A percentile compares a stretch with the other conserved stretches of the same genome.
Evolutionary conservation across 805 yeast species (phyloP).

Genomic region (Pichia cabralensis): DNA sequence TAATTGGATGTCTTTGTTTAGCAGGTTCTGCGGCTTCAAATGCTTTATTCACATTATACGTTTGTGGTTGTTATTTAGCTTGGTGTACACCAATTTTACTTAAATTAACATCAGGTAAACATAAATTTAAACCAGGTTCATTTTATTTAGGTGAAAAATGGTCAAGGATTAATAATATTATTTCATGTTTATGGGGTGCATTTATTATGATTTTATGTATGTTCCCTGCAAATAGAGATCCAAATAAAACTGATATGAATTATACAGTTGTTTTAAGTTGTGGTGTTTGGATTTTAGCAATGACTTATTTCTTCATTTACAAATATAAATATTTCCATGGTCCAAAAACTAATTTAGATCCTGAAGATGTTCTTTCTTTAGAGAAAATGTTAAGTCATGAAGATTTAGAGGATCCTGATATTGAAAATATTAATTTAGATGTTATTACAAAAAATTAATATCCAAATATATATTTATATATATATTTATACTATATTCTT

Average conservation of each 20-base stretch:
- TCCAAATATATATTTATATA: neutral
- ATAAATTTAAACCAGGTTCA: slow-evolving; percentile 33
- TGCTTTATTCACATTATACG: slow-evolving; percentile 37
- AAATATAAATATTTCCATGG: slow-evolving; percentile 44
- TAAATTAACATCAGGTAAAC: slow-evolving; percentile 30
- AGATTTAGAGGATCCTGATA: neutral
- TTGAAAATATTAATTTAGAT: neutral
- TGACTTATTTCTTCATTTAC: slow-evolving; percentile 39
- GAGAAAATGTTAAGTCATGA: neutral
- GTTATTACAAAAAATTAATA: neutral
- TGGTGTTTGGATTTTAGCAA: slow-evolving; percentile 44
- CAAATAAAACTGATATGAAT: slow-evolving; percentile 21
- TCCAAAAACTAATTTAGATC: slow-evolving; percentile 28
- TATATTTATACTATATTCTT: too few relatives aligned
- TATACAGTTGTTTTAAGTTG: slow-evolving; percentile 27
- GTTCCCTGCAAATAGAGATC: slow-evolving; percentile 31
- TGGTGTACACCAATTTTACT: slow-evolving; percentile 36
- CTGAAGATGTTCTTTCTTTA: slow-evolving; percentile 1
- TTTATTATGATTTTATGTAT: slow-evolving; percentile 24
- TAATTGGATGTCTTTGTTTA: slow-evolving; percentile 33
- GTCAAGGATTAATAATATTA: slow-evolving; percentile 27
- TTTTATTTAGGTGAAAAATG: slow-evolving; percentile 30
- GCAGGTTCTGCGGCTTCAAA: slow-evolving; percentile 34
- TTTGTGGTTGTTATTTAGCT: slow-evolving; percentile 35
- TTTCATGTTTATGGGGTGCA: slow-evolving; percentile 23